Conservation (phyloP, 371 early-diverging fungal genomes). For the Parasitella parasitica region DNA sequence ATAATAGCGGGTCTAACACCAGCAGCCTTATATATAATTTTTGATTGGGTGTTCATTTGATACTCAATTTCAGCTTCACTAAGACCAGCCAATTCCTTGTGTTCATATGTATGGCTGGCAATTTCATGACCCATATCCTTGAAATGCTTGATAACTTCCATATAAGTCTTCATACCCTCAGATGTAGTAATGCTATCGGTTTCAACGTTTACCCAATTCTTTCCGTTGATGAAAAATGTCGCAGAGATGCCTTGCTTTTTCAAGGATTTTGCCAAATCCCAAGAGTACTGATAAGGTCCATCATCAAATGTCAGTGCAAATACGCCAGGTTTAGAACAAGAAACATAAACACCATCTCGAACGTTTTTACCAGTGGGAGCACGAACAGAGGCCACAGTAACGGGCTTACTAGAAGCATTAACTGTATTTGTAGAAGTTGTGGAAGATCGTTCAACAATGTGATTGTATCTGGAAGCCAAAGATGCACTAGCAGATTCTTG, state of each 20-base stretch:
- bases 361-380: constrained; percentile 5
- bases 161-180: constrained; percentile 16
- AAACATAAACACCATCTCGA: constrained; percentile 8
- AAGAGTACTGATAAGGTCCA: constrained; percentile 39
- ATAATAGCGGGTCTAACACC: constrained; percentile 27
- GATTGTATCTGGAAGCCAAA: background rate
- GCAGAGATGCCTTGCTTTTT: constrained; percentile 33
- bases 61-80: constrained; percentile 10
- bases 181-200: constrained; percentile 4
- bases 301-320: constrained; percentile 55
- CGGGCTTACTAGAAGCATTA: background rate
- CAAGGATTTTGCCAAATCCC: constrained; percentile 35
- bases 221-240: constrained; percentile 53
- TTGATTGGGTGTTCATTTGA: constrained; percentile 20
- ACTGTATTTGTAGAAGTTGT: background rate
- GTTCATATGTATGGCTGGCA: constrained; percentile 42
- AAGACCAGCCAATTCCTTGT: constrained; percentile 24
- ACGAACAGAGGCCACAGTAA: background rate
- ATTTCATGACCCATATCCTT: constrained; percentile 26
- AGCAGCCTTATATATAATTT: constrained; percentile 10
- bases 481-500: background rate
- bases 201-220: constrained; percentile 29
- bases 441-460: background rate
- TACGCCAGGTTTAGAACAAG: constrained; percentile 34
- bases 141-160: constrained; percentile 16